These are phyloP conservation scores for Ascoidea tarda DNA, from an alignment of 805 yeast species.

Conservation along the genomic window DNA sequence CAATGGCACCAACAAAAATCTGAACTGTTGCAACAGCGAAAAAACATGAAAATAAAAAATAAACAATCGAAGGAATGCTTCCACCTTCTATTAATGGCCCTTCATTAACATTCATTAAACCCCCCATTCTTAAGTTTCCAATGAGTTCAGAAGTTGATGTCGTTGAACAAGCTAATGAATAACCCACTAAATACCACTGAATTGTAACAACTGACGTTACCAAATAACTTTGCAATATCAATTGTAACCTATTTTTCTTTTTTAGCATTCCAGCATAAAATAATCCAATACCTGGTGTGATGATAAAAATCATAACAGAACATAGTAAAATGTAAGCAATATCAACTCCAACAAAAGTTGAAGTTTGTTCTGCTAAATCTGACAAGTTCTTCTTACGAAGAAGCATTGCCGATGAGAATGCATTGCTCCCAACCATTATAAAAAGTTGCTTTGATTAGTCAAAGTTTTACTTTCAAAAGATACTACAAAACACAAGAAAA, in stretches of 20 bases:
- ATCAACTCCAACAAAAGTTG: background rate
- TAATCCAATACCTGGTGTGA: conserved; percentile 66
- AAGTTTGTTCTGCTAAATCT: background rate
- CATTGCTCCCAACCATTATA: no score
- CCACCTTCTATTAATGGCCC: conserved; percentile 14
- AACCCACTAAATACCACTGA: conserved; percentile 99
- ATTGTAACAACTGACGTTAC: conserved; percentile 61
- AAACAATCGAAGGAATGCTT: conserved; percentile 70
- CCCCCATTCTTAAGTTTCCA: conserved; percentile 81
- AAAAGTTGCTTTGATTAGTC: no score
- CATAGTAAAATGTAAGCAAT: background rate
- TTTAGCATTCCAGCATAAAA: conserved; percentile 85
- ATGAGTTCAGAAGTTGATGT: conserved; percentile 63
- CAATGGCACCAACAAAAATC: conserved; percentile 82
- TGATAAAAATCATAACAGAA: background rate
- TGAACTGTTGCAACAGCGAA: conserved; percentile 86
- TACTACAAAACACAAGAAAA: no score
- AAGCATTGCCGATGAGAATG: no score
- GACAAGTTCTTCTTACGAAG: no score
- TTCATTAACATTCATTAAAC: conserved; percentile 34
- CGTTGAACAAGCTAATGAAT: conserved; percentile 69
- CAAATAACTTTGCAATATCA: conserved; percentile 71
- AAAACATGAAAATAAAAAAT: conserved; percentile 81
- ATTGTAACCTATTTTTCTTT: conserved; percentile 76
- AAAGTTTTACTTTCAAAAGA: no score